Evolutionary conservation across 2,329 filamentous ascomycete genomes (phyloP).

Genomic region (Sphaceloma murrayae): DNA sequence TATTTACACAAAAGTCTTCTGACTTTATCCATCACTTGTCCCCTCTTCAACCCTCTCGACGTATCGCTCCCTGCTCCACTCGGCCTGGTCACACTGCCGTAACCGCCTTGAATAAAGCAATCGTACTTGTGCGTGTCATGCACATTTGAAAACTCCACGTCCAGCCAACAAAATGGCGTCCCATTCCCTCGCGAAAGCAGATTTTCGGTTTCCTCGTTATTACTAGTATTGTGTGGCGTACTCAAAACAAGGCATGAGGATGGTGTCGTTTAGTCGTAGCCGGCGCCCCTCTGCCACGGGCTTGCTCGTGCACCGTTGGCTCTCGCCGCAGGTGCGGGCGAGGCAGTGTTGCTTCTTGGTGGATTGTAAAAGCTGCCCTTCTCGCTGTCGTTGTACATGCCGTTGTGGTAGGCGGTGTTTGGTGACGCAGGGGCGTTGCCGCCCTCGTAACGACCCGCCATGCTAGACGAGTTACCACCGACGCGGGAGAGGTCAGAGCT

Average conservation of each 20-base stretch:
- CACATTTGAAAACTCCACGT: no score
- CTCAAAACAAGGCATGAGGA: not conserved
- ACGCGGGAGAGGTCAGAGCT: constrained; percentile 30
- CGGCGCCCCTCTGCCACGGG: constrained; percentile 57
- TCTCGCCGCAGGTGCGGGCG: constrained; percentile 16
- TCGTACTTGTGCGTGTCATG: no score
- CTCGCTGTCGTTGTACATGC: constrained; percentile 18
- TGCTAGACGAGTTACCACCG: constrained; percentile 30
- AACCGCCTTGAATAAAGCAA: no score
- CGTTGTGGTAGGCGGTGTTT: constrained; percentile 15
- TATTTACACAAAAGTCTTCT: constrained; percentile 8
- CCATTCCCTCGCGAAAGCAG: no score
- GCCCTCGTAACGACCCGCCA: constrained; percentile 28
- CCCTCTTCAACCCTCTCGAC: not conserved
- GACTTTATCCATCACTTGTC: not conserved
- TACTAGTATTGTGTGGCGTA: constrained; percentile 1
- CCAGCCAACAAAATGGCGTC: no score
- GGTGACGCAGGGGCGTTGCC: constrained; percentile 19
- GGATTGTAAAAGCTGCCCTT: constrained; percentile 15
- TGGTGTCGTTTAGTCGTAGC: constrained; percentile 44
- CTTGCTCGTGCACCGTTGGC: constrained; percentile 38
- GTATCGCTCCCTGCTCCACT: no score
- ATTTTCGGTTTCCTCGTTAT: constrained; percentile 14
- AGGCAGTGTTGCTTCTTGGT: constrained; percentile 18
- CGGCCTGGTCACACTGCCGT: no score